A percentile compares a stretch with the other conserved stretches of the same genome.
phyloP scores from a whole-genome alignment of 2,329 filamentous ascomycete genomes.

The Massarina eburnea region DNA sequence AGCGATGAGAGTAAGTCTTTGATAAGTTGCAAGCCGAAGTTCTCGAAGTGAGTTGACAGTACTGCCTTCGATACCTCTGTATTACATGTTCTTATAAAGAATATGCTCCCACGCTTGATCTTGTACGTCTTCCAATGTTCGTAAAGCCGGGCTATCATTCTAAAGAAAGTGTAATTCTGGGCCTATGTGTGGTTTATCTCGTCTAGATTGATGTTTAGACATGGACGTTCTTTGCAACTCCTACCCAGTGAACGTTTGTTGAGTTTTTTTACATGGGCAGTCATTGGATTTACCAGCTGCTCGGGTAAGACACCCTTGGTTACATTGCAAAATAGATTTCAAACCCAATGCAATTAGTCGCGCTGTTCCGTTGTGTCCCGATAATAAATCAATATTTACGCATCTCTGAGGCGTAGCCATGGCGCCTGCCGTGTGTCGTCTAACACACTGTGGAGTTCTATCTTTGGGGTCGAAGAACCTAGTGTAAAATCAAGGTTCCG shows the following conservation, averaged over 20 bases:
- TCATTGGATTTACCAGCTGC: too few relatives aligned
- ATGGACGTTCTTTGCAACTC: slow-evolving; percentile 5
- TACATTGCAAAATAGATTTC: too few relatives aligned
- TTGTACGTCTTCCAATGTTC: slow-evolving; percentile 5
- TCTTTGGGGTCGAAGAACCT: too few relatives aligned
- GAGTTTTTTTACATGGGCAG: not conserved
- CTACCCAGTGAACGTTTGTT: not conserved
- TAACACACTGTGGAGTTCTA: too few relatives aligned
- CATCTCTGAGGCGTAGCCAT: too few relatives aligned
- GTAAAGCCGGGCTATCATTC: slow-evolving; percentile 1
- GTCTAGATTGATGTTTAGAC: slow-evolving; percentile 1
- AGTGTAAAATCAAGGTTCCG: too few relatives aligned
- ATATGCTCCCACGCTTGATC: not conserved
- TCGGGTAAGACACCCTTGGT: too few relatives aligned
- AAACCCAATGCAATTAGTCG: too few relatives aligned
- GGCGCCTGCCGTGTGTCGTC: too few relatives aligned
- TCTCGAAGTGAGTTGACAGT: slow-evolving; percentile 3
- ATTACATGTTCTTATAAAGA: not conserved
- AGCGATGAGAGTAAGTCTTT: slow-evolving; percentile 5
- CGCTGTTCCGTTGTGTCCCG: too few relatives aligned
- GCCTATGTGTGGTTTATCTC: slow-evolving; percentile 1
- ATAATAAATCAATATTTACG: too few relatives aligned
- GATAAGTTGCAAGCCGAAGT: slow-evolving; percentile 5
- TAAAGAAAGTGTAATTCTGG: not conserved
- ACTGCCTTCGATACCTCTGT: slow-evolving; percentile 4